These are phyloP conservation scores for Trichophyton rubrum DNA, from an alignment of 2,329 filamentous ascomycete species.

Conservation along the genomic window DNA sequence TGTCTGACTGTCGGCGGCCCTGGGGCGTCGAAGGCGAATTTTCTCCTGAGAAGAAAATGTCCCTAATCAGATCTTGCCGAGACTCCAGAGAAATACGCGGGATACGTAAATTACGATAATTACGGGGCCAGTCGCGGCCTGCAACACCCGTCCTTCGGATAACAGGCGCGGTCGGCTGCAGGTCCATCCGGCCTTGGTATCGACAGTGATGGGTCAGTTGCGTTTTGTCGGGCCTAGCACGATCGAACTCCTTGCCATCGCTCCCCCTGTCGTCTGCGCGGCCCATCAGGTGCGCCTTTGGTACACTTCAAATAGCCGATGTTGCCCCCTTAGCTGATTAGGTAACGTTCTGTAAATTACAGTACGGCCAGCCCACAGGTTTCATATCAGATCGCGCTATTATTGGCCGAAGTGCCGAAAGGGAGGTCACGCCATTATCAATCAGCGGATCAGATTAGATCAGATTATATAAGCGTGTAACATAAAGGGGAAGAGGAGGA, in stretches of 20 bases:
- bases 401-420: neutral
- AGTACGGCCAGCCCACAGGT: neutral
- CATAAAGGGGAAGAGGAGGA: too few species aligned
- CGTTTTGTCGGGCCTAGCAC: neutral
- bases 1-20: neutral
- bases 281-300: neutral
- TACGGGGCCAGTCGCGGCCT: neutral
- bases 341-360: neutral
- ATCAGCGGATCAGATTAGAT: slow-evolving; percentile 14
- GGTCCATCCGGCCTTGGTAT: neutral
- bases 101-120: neutral
- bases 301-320: neutral
- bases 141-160: neutral
- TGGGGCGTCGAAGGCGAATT: neutral
- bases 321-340: neutral
- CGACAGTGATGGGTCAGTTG: neutral
- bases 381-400: neutral
- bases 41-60: neutral
- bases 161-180: neutral
- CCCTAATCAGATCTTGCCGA: slow-evolving; percentile 4
- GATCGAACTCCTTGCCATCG: neutral
- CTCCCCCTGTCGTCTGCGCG: neutral
- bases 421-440: slow-evolving; percentile 6
- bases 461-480: neutral
- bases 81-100: slow-evolving; percentile 1